Percentiles rank a stretch among this genome's conserved stretches.
Evolutionary conservation across 352 stramenopile genomes (phyloP).

Genomic region (Elongisporangium anandrum): DNA sequence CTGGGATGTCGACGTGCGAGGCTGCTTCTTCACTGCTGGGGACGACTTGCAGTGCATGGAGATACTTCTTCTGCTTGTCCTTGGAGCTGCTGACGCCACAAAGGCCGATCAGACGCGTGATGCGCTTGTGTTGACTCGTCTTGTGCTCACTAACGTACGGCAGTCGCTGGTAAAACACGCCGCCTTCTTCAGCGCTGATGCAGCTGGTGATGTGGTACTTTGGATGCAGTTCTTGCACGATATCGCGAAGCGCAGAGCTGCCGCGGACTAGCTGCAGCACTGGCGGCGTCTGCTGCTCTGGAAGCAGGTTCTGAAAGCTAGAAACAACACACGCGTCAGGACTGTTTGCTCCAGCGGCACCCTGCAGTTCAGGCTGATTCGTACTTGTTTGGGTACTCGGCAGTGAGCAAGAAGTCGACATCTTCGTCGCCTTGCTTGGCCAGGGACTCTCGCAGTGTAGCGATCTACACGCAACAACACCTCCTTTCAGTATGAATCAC

Average conservation of each 20-base stretch:
- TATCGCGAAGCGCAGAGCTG: slow-evolving; percentile 17
- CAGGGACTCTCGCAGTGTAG: slow-evolving; percentile 15
- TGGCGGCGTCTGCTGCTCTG: slow-evolving; percentile 50
- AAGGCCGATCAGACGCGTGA: slow-evolving; percentile 72
- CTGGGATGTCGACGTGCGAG: slow-evolving; percentile 51
- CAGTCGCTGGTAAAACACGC: slow-evolving; percentile 76
- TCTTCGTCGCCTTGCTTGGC: slow-evolving; percentile 15
- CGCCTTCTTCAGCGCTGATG: slow-evolving; percentile 13
- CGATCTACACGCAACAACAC: not conserved
- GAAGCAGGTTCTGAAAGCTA: slow-evolving; percentile 51
- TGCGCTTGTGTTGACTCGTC: slow-evolving; percentile 38
- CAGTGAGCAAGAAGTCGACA: slow-evolving; percentile 66
- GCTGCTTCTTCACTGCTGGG: slow-evolving; percentile 21
- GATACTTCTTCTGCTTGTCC: slow-evolving; percentile 77
- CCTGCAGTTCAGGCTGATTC: not conserved
- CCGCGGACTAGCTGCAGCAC: slow-evolving; percentile 34
- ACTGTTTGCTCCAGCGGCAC: not conserved
- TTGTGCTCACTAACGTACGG: slow-evolving; percentile 67
- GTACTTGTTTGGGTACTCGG: slow-evolving; percentile 40
- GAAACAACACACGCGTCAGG: slow-evolving; percentile 5
- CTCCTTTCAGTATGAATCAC: no score
- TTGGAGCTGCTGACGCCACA: slow-evolving; percentile 51
- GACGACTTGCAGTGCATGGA: slow-evolving; percentile 69
- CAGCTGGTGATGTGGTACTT: slow-evolving; percentile 72
- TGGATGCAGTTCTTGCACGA: slow-evolving; percentile 46